Evolutionary conservation across 257 asterid species (phyloP).

Genomic region (Scutellaria barbata): DNA sequence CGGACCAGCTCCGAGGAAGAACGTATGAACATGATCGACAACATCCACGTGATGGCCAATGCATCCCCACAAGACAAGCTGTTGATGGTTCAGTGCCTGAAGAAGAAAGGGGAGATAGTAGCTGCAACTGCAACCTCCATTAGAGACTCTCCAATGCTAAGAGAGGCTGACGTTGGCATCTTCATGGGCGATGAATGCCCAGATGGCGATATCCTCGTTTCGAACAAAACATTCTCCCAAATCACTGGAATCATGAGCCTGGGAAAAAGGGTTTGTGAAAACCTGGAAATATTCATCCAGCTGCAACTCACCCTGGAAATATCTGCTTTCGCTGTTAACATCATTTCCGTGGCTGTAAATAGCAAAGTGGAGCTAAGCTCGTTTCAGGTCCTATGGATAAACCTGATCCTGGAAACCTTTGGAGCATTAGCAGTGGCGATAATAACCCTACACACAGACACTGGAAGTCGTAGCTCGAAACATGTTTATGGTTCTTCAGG

Average conservation of each 20-base stretch:
- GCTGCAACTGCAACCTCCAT: slow-evolving; percentile 30
- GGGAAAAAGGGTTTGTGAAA: slow-evolving; percentile 42
- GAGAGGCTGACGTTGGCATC: slow-evolving; percentile 53
- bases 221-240: slow-evolving; percentile 22
- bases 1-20: slow-evolving; percentile 35
- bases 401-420: slow-evolving; percentile 37
- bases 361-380: slow-evolving; percentile 34
- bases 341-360: slow-evolving; percentile 31
- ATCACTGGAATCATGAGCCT: slow-evolving; percentile 35
- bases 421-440: slow-evolving; percentile 45
- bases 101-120: slow-evolving; percentile 37
- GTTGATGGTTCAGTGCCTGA: slow-evolving; percentile 42
- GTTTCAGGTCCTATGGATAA: slow-evolving; percentile 51
- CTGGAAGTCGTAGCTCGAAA: neutral
- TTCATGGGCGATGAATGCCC: slow-evolving; percentile 22
- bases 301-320: slow-evolving; percentile 44
- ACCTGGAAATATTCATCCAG: slow-evolving; percentile 38
- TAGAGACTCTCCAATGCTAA: slow-evolving; percentile 46
- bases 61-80: slow-evolving; percentile 46
- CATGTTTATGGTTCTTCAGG: slow-evolving; percentile 11
- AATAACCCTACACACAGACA: slow-evolving; percentile 15
- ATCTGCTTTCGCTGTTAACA: slow-evolving; percentile 42
- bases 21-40: slow-evolving; percentile 32
- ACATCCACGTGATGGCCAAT: slow-evolving; percentile 40
- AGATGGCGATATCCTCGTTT: slow-evolving; percentile 33